Evolutionary conservation across 2,329 filamentous ascomycete genomes (phyloP), one percentile per base, ranked within the genome.

Genomic region (Ampelomyces quisqualis): DNA sequence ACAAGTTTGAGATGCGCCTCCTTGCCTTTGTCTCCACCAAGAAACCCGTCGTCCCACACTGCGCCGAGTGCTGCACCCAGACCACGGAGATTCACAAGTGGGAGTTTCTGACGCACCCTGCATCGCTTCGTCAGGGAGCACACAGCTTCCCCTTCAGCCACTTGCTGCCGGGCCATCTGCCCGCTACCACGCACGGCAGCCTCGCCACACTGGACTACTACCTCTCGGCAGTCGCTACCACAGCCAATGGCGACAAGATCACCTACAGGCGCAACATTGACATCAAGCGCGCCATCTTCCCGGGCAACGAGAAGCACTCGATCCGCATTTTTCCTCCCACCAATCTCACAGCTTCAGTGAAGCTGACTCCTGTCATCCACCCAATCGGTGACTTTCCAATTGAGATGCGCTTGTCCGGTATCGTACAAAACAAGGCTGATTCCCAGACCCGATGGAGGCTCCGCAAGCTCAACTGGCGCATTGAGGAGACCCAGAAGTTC

Each of bases 251-350:
- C 45, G 81, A 82, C 52, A 77, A 77, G 44, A 77, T 88, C 60
- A 81, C 77, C 54, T 80, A 88, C 58, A 78, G 80, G 47, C 81
- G 82, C 58, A 78, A 79, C 7, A 74, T 97, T 30, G 76, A 83
- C 40, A 79, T 97, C 54, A 85, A 85, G 72, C 87, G 91, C 47
- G 86, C 90, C 22, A 80, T 97, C 18, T 77, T 85, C 38, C 81
- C 88, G 2, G 86, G 89, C 34, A 77, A 80, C 38, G 89, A 94
- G 47, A 91, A 94, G 70, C 85, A 90, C 70, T 94, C 88, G 11
- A 84, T 95, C 49, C 88, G 91, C 61, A 87, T 97, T 62, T 98
- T 98, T 71, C 93, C 91, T 33, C 91, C 93, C 0, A 98, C 93
- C 54, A 93, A 95, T 71, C 84, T 98, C 60, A 90, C 88, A 53